These are phyloP conservation scores for Podospora anserina DNA, from an alignment of 495 filamentous ascomycete genomes.

Conservation along the genomic window DNA sequence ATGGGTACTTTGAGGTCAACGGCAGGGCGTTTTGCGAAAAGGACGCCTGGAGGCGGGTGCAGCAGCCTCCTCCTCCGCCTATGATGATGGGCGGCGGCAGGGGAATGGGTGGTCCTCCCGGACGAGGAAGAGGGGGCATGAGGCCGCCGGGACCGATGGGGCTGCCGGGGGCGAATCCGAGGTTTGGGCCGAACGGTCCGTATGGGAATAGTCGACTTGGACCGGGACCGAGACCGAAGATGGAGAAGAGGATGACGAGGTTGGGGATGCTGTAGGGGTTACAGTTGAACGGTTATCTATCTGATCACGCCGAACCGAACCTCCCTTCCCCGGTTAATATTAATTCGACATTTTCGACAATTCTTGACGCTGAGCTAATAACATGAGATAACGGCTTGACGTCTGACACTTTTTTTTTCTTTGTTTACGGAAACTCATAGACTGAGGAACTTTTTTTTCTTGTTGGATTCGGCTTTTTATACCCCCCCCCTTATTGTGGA, in stretches of 20 bases:
- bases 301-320: neutral
- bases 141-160: slow-evolving; percentile 13
- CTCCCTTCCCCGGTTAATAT: neutral
- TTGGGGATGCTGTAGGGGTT: slow-evolving; percentile 74
- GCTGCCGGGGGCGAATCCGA: neutral
- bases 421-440: slow-evolving; percentile 11
- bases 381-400: slow-evolving; percentile 16
- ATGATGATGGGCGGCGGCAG: slow-evolving; percentile 11
- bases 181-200: slow-evolving; percentile 9
- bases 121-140: slow-evolving; percentile 10
- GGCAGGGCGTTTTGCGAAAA: slow-evolving; percentile 72
- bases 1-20: slow-evolving; percentile 60
- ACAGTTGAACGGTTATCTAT: neutral
- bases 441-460: slow-evolving; percentile 11
- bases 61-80: slow-evolving; percentile 23
- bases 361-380: slow-evolving; percentile 4
- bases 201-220: slow-evolving; percentile 22
- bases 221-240: slow-evolving; percentile 33
- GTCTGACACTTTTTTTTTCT: neutral
- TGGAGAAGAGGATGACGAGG: slow-evolving; percentile 77
- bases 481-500: neutral
- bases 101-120: slow-evolving; percentile 14
- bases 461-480: slow-evolving; percentile 5
- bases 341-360: neutral
- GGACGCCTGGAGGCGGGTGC: slow-evolving; percentile 65